Evolutionary conservation across 1,139 yeast species (phyloP), one percentile per base, ranked within the genome.

Genomic region (Zygoascus sp.): DNA sequence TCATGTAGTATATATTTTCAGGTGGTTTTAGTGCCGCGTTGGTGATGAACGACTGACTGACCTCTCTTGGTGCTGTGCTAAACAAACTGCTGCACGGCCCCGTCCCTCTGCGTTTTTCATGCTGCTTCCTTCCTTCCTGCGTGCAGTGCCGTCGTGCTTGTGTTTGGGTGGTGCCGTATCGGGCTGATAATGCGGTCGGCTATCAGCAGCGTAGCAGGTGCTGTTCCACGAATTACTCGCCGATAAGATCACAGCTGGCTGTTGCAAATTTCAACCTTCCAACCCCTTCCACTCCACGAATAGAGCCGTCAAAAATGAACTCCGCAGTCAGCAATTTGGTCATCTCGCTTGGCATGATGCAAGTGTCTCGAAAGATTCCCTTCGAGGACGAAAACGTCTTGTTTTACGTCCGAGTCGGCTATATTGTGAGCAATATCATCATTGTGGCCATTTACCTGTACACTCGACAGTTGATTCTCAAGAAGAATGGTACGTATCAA

Each of bases 291-390:
- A 36, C 36, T 38, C 34, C 16, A 19, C 20, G 11, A 16, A 16
- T 37, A 30, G n/a, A 15, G 19, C 28, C 42, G 36, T 15, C 17
- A 28, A 50, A 39, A 45, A 54, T 58, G 57, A 58, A 87, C 65
- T 94, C 98, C 45, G 95, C 95, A 58, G 74, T 89, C 57, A 72
- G 89, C 58, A 90, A 92, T 73, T 73, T 92, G 62, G 87, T 76
- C 59, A 72, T 92, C 79, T 90, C 90, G 96, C 84, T 92, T 66
- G 83, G 83, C 75, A 86, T 89, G 89, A 92, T 90, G 97, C 97
- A 92, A 72, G 84, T 89, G 55, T 80, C 97, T 57, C 88, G 89
- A 71, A 80, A 79, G 66, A 76, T 92, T 56, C 95, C 92, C 68
- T 82, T 90, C 72, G 97, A 90, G 67, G 80, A 92, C 69, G 92